Evolutionary conservation across 177 flowering plant species (phyloP), one percentile per base, ranked within the genome.

Genomic region (Vitis hybrid): DNA sequence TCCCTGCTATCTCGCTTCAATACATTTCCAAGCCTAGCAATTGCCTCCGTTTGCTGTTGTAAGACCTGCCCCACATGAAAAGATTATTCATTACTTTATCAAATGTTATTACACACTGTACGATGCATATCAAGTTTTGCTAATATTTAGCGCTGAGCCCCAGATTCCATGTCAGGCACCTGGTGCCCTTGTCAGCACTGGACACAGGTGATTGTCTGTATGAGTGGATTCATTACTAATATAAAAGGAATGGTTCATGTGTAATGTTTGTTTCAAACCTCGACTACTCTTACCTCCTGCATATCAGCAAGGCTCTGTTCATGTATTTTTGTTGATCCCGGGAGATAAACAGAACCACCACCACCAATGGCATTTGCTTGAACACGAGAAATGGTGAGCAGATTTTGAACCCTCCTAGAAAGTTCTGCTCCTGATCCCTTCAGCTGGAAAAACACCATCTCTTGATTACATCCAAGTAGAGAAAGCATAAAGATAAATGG

Each of bases 361-460:
- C 82, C 84, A 71, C 84, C 87, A 68, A 78, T 74, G 18, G 78
- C 82, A 86, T 88, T 86, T 70, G 88, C 89, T 73, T 89, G 95
- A 76, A 88, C 86, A 66, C 98, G 94, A 67, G 92, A 75, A 52
- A 89, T 12, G 1, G 91, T 79, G 14, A 89, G 89, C 74, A 96
- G 78, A 81, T 89, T 92, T 62, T 93, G 98, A 67, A 92, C 94
- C 81, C 99, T 88, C 75, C 93, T 86, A 50, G 97, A 87, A 63
- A 93, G 88, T 77, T 93, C 99, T 65, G 92, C 99, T 68, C 97
- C 97, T 40, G 98, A 81, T 80, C 99, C 98, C 81, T 91, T 96
- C 71, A 93, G 73, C 98, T 96, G 87, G 40, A 73, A 66, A 74
- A 72, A 60, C 54, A 57, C 14, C 52, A 65, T 62, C 6, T 52